Base-by-base conservation (phyloP, 768 basidiomycete species). In the Lentinula sp. region DNA sequence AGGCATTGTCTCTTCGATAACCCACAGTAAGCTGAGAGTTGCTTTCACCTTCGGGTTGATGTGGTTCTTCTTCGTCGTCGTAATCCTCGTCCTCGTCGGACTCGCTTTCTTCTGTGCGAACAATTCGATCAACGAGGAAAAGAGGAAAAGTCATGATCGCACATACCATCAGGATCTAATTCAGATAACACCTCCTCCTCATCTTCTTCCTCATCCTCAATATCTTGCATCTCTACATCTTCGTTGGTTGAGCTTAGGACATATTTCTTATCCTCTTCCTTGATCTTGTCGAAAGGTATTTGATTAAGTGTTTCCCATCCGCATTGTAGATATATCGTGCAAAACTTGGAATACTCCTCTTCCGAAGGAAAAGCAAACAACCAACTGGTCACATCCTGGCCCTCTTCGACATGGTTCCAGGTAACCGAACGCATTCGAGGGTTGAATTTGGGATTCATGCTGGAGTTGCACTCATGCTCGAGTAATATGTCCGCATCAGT, bases 1-100 rank as follows among this genome's bases (percentile, higher is more conserved):
- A 97, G 10, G 95, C 93, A 32, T 95, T 82, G 67, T 97, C 95
- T 62, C 94, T 92, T 75, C 93, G 94, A 80, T 97, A 95, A 10
- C 96, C 96, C 43, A 98, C 87, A 3, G 91, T 92, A 40, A 98
- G 81, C 64, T 93, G 91, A 5, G 91, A 90, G 72, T 98, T 98
- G 63, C 81, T 81, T 34, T 87, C 87, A 31, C 87, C 87, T 43
- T 80, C 77, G 15, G 75, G 65, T 49, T 78, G 74, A 9, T 73
- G 65, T 46, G 76, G 69, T 11, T 75, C 49, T 56, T 83, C 81
- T 4, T 84, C 75, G 0, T 74, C 77, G 5, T 63, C 49, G 3
- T 61, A 60, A 37, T 63, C 65, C 9, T 69, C 79, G 40, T 77
- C 75, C 18, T 76, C 77, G 37, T 73, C 75, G 15, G 73, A 71